Base-by-base conservation (phyloP, 2,329 filamentous ascomycete species). In the Elsinoe perseae region DNA sequence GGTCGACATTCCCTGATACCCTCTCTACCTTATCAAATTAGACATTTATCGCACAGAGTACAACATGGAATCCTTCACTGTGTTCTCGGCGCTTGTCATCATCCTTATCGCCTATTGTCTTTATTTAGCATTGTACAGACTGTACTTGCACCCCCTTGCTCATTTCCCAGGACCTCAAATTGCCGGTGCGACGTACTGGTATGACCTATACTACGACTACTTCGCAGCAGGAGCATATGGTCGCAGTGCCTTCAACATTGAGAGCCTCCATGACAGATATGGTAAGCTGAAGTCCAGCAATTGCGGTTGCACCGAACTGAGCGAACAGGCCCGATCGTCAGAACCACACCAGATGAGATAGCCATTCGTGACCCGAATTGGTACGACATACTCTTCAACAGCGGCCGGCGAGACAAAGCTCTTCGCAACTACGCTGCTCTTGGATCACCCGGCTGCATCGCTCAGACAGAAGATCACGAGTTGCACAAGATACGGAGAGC, bases 331-430 rank as follows among this genome's bases (percentile, higher is more conserved):
- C 57, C 57, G 3, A 56, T 56, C 12, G 53, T 58, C n/a, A 21
- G 57, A n/a, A 73, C 74, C 56, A 72, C 68, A 1, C 73, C 73
- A 8, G 56, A 70, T 56, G 73, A 75, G 60, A 57, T 75, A 27
- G 72, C 75, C 54, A 70, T 75, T 59, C 63, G 67, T 36, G 72
- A 75, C 60, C 65, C 69, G 16, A 62, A 64, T 42, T 73, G 68
- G 64, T 63, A 63, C 53, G 57, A 63, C 23, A 57, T 59, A 27
- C 28, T 50, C 5, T 50, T 50, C 46, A 42, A 42, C 38, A 50
- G 16, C 14, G 46, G 46, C 8, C 10, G 46, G 7, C 16, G 27
- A 7, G 46, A 50, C 27, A 50, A 50, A 16, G n/a, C 14, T 6
- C n/a, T 50, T 4, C 46, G 46, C 27, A 50, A 50, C 27, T 50